phyloP scores from a whole-genome alignment of 1,284 basidiomycete species.

The Vanrija humicola region DNA sequence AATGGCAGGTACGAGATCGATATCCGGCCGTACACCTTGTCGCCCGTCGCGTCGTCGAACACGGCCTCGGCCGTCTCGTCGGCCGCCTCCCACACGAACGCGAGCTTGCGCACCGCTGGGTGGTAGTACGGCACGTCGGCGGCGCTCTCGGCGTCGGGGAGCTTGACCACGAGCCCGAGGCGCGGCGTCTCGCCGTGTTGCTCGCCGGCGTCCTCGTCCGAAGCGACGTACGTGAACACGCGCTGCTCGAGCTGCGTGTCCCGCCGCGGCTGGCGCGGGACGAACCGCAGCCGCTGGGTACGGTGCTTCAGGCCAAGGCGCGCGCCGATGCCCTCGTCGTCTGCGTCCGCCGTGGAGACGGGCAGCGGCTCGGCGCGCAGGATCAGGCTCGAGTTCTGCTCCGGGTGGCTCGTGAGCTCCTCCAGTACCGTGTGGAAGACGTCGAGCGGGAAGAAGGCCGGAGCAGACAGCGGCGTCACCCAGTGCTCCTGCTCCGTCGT shows the following conservation, averaged over 20 bases:
- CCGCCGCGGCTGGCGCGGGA: conserved; percentile 41
- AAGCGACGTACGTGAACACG: neutral
- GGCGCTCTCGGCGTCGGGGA: conserved; percentile 25
- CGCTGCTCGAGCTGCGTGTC: conserved; percentile 38
- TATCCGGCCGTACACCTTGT: conserved; percentile 11
- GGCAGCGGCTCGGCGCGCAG: conserved; percentile 38
- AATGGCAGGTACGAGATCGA: conserved; percentile 37
- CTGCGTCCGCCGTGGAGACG: neutral
- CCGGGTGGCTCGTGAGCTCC: conserved; percentile 41
- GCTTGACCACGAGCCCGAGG: conserved; percentile 33
- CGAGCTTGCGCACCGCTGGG: conserved; percentile 39
- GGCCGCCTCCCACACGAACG: conserved; percentile 32
- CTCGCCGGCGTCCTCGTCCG: neutral
- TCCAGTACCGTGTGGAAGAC: conserved; percentile 35
- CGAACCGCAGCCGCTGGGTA: conserved; percentile 28
- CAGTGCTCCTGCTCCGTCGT: conserved; percentile 11
- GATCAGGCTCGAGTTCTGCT: conserved; percentile 45
- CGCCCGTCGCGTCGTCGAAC: neutral
- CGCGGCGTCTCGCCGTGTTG: neutral
- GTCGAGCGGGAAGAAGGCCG: conserved; percentile 33
- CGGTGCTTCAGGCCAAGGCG: conserved; percentile 25
- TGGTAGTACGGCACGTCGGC: conserved; percentile 46
- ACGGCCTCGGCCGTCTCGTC: conserved; percentile 1
- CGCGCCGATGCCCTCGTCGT: conserved; percentile 4
- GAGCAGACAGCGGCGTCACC: conserved; percentile 21